A percentile compares a stretch with the other conserved stretches of the same genome.
Evolutionary conservation across 208 protist species (phyloP).

Genomic region (Crithidia expoeki): DNA sequence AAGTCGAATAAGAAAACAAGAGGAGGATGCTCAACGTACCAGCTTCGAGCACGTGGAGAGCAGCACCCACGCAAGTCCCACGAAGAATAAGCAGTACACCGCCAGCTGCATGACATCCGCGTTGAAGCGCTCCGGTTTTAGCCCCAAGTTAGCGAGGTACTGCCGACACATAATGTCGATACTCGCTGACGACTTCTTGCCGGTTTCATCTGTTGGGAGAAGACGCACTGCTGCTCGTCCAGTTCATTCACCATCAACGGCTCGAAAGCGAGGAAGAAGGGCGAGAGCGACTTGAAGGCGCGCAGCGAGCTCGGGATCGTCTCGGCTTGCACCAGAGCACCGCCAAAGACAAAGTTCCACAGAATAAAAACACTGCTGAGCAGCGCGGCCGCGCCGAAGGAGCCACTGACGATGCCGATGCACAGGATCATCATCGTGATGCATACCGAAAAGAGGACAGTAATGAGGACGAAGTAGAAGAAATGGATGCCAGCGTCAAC

Average conservation of each 20-base stretch:
- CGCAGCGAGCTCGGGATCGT: constrained; percentile 73
- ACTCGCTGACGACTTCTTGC: constrained; percentile 51
- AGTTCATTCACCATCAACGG: constrained; percentile 93
- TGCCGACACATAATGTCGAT: constrained; percentile 87
- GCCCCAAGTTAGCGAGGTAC: constrained; percentile 87
- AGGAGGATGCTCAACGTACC: constrained; percentile 40
- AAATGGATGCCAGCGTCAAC: constrained; percentile 81
- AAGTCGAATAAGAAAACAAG: no score
- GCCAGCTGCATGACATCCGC: constrained; percentile 80
- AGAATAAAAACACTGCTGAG: constrained; percentile 88
- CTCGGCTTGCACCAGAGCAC: constrained; percentile 83
- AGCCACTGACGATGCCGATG: constrained; percentile 76
- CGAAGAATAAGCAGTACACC: constrained; percentile 60
- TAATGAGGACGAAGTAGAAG: constrained; percentile 86
- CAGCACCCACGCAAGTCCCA: constrained; percentile 66
- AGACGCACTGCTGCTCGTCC: constrained; percentile 81
- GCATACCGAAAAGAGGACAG: constrained; percentile 84
- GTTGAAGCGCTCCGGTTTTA: constrained; percentile 70
- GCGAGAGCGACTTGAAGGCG: constrained; percentile 76
- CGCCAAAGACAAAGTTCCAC: constrained; percentile 94
- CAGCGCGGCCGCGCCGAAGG: constrained; percentile 83
- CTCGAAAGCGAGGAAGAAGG: constrained; percentile 92
- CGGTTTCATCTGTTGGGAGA: constrained; percentile 83
- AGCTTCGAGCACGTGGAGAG: constrained; percentile 70
- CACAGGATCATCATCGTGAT: constrained; percentile 85